phyloP scores from a whole-genome alignment of 345 rosid species.

The Carallia brachiata region DNA sequence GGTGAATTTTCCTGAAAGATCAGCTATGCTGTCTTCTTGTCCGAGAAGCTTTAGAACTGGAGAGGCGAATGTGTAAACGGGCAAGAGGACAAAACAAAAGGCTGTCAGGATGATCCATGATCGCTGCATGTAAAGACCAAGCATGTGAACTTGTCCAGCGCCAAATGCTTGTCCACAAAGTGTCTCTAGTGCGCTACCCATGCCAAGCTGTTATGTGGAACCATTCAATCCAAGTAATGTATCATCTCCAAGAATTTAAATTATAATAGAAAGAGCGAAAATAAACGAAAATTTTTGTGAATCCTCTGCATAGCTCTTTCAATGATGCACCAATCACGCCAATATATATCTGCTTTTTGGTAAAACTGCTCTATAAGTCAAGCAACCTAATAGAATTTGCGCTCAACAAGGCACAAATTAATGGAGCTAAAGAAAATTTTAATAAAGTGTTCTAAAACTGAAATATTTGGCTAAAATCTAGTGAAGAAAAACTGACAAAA shows the following conservation, averaged over 20 bases:
- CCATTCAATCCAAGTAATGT: background rate
- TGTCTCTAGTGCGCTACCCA: constrained; percentile 93
- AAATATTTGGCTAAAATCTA: too few relatives aligned
- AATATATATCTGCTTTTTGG: too few relatives aligned
- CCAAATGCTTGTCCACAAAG: constrained; percentile 90
- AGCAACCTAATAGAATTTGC: too few relatives aligned
- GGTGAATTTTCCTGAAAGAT: constrained; percentile 58
- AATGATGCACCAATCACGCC: too few relatives aligned
- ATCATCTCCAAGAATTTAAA: background rate
- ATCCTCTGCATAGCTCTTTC: too few relatives aligned
- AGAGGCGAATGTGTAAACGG: constrained; percentile 61
- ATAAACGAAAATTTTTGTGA: background rate
- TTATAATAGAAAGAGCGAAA: background rate
- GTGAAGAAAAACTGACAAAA: too few relatives aligned
- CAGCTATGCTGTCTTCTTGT: constrained; percentile 50
- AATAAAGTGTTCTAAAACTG: too few relatives aligned
- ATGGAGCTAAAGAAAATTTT: background rate
- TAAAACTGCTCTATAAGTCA: too few relatives aligned
- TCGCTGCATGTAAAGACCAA: constrained; percentile 80
- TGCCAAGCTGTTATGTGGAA: constrained; percentile 56
- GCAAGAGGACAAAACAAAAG: constrained; percentile 45
- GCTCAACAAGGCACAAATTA: background rate
- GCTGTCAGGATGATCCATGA: constrained; percentile 64
- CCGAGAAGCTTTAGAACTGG: constrained; percentile 62
- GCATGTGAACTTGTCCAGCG: constrained; percentile 68